Base-by-base conservation (phyloP, 345 rosid species). In the Mercurialis annua region DNA sequence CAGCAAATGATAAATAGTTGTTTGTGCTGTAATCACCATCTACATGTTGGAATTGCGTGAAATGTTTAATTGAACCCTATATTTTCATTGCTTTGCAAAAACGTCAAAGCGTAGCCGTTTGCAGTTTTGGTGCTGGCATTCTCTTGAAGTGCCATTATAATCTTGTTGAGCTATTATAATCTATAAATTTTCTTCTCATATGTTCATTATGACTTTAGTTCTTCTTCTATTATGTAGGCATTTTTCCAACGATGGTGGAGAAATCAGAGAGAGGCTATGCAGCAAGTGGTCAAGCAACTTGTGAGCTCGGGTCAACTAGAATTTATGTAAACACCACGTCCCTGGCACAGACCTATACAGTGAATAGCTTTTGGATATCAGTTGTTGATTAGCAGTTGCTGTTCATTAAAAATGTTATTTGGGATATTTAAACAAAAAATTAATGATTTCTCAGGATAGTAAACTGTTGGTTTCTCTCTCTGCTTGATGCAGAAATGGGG, bases 221-320 rank as follows among this genome's bases (percentile, higher is more conserved):
- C 54, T 75, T 72, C 47, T 54, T 68, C 71, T 66, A 42, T 70
- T 69, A 49, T 75, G 73, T 76, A 93, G 98, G 98, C 98, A 40
- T 93, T 93, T 81, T 93, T 93, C 80, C 93, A 87, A 78, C 81
- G 97, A 52, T 93, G 98, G 98, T 93, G 97, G 98, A 83, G 82
- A 57, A 88, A 85, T 48, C 98, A 90, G 82, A 88, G 94, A 43
- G 90, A 84, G 59, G 65, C 75, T 27, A 76, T 81, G 73, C 82
- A 90, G 78, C 63, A 59, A 49, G 66, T 77, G 52, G 89, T 86
- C 73, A 88, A 77, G 83, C 73, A 83, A 62, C 76, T 93, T 46
- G 76, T 93, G 43, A 73, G 74, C 70, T 85, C 83, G 53, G 97
- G 97, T 83, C 98, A 93, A 65, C 86, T 93, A 11, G 98, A 93